Evolutionary conservation across 805 yeast species (phyloP).

Genomic region (Ogataea degrootiae): DNA sequence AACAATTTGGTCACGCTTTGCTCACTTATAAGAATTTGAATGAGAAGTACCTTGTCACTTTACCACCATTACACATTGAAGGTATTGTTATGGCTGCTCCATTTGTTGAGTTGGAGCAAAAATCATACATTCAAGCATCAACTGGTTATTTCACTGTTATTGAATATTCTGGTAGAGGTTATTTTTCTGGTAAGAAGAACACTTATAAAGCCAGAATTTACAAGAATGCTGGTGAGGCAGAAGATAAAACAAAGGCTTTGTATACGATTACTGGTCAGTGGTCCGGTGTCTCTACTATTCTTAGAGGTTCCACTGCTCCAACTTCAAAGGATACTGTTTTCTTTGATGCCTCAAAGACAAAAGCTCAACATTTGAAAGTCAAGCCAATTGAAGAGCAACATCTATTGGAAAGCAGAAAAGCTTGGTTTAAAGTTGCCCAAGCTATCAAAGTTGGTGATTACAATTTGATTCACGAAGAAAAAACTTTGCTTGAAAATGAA

Average conservation of each 20-base stretch:
- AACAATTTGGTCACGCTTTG: conserved; percentile 89
- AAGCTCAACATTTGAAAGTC: conserved; percentile 57
- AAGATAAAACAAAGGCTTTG: conserved; percentile 56
- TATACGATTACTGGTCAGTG: conserved; percentile 89
- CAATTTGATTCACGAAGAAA: conserved; percentile 69
- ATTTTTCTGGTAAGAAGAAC: conserved; percentile 92
- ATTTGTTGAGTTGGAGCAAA: conserved; percentile 89
- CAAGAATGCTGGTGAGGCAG: conserved; percentile 45
- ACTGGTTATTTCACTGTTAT: conserved; percentile 69
- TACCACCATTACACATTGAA: conserved; percentile 93
- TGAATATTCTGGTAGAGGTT: conserved; percentile 90
- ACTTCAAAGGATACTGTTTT: conserved; percentile 47
- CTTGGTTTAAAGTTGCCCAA: conserved; percentile 86
- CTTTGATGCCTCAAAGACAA: conserved; percentile 52
- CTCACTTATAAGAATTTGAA: conserved; percentile 55
- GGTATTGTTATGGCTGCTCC: conserved; percentile 90
- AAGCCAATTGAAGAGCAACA: conserved; percentile 82
- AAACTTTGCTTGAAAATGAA: conserved; percentile 72
- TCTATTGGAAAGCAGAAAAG: conserved; percentile 76
- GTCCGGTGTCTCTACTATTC: conserved; percentile 71
- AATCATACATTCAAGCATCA: conserved; percentile 77
- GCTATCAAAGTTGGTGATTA: conserved; percentile 77
- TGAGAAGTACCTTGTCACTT: conserved; percentile 74
- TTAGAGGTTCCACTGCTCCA: conserved; percentile 46
- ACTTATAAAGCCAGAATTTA: conserved; percentile 81